phyloP scores from a whole-genome alignment of 2,329 filamentous ascomycete genomes.

The Pseudopyricularia javanii region DNA sequence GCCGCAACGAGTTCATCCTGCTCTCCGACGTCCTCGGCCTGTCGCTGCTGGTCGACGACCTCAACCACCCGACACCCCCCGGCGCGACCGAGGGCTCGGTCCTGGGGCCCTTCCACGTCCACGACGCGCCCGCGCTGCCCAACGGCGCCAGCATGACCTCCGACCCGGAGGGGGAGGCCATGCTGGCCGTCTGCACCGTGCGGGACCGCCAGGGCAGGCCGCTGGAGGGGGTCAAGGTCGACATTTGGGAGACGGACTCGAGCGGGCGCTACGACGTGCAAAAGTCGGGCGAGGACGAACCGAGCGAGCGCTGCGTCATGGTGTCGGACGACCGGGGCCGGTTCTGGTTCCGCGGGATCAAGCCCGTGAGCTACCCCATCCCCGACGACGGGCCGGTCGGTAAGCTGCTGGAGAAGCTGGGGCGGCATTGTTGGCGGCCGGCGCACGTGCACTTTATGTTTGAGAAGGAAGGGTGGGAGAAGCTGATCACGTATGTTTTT shows the following conservation, averaged over 20 bases:
- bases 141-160: constrained; percentile 53
- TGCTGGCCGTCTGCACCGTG: constrained; percentile 63
- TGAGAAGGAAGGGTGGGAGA: constrained; percentile 65
- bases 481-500: constrained; percentile 65
- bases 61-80: constrained; percentile 70
- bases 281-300: constrained; percentile 47
- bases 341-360: constrained; percentile 80
- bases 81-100: constrained; percentile 65
- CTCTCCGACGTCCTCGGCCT: constrained; percentile 70
- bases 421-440: constrained; percentile 67
- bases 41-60: constrained; percentile 67
- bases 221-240: constrained; percentile 54
- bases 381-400: constrained; percentile 77
- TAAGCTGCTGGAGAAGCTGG: constrained; percentile 49
- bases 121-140: constrained; percentile 50
- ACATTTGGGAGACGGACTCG: constrained; percentile 78
- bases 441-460: constrained; percentile 87
- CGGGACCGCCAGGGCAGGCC: constrained; percentile 52
- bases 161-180: constrained; percentile 55
- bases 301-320: constrained; percentile 60
- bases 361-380: constrained; percentile 76
- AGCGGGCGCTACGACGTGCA: constrained; percentile 78
- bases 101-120: constrained; percentile 72
- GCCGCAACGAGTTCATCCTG: constrained; percentile 73
- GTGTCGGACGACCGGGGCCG: constrained; percentile 54